Base-by-base conservation (phyloP, 768 basidiomycete species). In the Cystobasidium ongulense region DNA sequence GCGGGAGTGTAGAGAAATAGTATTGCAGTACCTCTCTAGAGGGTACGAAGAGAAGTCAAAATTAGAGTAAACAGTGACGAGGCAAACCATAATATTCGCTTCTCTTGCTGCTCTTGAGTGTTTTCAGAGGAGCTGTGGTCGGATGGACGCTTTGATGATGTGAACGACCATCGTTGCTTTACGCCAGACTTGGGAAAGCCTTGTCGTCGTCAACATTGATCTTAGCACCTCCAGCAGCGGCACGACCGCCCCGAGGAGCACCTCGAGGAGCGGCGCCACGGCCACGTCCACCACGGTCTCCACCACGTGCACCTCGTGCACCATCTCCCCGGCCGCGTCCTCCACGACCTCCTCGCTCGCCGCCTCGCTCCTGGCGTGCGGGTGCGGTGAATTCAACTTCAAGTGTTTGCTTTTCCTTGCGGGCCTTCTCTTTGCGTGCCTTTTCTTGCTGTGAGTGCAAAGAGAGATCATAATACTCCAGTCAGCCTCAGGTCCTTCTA, bases 311-410 rank as follows among this genome's bases (percentile, higher is more conserved):
- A 63, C 80, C 8, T 53, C 39, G 63, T 18, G 73, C 74, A 72
- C 77, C 74, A 21, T 61, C 76, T 33, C 77, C 65, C 31, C 73
- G 65, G 75, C 85, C 86, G 50, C 81, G 81, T 72, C 83, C 85
- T 63, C 84, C 83, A 64, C 84, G 81, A 46, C 83, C 81, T 72
- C 84, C 85, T 63, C 80, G 83, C 76, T 89, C 87, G n/a, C 85
- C 84, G 75, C 87, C 25, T 57, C 36, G 33, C 36, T 46, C 53
- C 52, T 27, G 84, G 81, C 67, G 91, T 91, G 76, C 89, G 88
- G 53, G 92, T 89, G 81, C 92, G 93, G 78, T 86, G 90, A 70
- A 88, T 90, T 96, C 92, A 81, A 97, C 91, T 80, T 95, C 92
- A 80, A 98, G 84, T 83, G 85, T 90, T 78, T 92, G 87, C 82